Evolutionary conservation across 129 eudicot genomes (phyloP), one percentile per base, ranked within the genome.

Genomic region (Chrysanthemum seticuspe): DNA sequence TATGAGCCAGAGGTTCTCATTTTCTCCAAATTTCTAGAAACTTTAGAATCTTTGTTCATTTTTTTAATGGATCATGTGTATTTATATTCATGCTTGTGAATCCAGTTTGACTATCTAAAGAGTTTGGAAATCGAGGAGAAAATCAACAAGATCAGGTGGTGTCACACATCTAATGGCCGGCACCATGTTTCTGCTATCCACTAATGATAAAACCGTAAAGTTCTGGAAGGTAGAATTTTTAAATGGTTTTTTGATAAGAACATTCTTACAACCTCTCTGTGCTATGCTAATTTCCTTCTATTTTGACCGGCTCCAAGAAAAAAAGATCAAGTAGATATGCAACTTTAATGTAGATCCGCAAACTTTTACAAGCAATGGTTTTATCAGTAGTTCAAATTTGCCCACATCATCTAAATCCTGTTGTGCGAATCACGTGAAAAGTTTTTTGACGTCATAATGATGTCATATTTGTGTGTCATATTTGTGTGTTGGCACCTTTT

Each of bases 51-150:
- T 13, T 4, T 53, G 58, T 53, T 62, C 27, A 66, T 0, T 49
- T 29, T 25, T 58, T 31, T 23, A 5, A 48, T 71, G 11, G 59
- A 71, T 71, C 70, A 48, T 65, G 65, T 27, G 45, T 56, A 56
- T 50, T 52, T 27, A 27, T 76, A 34, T 72, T 60, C 52, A 14
- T 56, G 56, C 68, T 70, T 80, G 83, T 59, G 73, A 65, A 53
- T 75, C 81, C 96, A 94, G 99, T 94, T 94, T 88, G 96, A 94
- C 72, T 90, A 94, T 78, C 84, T 94, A 78, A 94, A 90, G 89
- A 90, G 97, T 78, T 88, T 90, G 93, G 99, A 94, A 79, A 90
- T 90, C 44, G 97, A 90, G 83, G 99, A 94, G 87, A 90, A 90
- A 79, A 90, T 94, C 85, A 94, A 94, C 85, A 94, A 90, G 84